Evolutionary conservation across 2,329 filamentous ascomycete species (phyloP).

Genomic region (Daldinia sp.): DNA sequence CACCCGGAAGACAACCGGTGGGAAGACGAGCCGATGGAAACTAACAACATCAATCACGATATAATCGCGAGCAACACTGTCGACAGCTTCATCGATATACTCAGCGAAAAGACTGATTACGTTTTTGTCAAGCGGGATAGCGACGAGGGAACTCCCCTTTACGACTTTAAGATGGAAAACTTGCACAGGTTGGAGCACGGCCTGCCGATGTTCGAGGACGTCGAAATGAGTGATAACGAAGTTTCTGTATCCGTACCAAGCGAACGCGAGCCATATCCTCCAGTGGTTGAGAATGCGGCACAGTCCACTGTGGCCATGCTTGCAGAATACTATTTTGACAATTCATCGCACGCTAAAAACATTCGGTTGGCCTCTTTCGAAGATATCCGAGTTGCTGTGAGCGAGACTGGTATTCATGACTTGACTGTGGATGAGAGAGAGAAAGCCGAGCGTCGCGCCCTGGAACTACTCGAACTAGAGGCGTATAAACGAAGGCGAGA

Average conservation of each 20-base stretch:
- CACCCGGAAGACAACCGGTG: conserved; percentile 12
- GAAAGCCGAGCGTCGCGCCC: not conserved
- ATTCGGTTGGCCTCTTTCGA: not conserved
- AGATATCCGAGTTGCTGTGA: not conserved
- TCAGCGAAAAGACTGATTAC: conserved; percentile 14
- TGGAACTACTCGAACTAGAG: not conserved
- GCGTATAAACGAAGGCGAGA: not conserved
- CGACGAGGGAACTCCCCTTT: not conserved
- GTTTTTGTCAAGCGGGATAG: conserved; percentile 8
- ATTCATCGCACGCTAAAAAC: not conserved
- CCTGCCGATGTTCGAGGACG: not conserved
- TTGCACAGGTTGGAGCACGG: not conserved
- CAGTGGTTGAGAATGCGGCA: not conserved
- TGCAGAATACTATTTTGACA: not conserved
- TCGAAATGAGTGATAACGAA: not conserved
- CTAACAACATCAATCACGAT: not conserved
- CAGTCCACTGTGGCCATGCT: not conserved
- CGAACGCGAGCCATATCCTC: not conserved
- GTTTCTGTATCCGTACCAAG: no score
- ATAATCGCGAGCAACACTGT: not conserved
- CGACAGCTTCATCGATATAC: not conserved
- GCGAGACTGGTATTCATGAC: not conserved
- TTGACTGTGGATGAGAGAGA: not conserved
- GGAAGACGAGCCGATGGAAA: not conserved
- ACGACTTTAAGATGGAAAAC: not conserved